Evolutionary conservation across 2,329 filamentous ascomycete genomes (phyloP), one percentile per base, ranked within the genome.

Genomic region (Immersiporthe knoxdaviesiana): DNA sequence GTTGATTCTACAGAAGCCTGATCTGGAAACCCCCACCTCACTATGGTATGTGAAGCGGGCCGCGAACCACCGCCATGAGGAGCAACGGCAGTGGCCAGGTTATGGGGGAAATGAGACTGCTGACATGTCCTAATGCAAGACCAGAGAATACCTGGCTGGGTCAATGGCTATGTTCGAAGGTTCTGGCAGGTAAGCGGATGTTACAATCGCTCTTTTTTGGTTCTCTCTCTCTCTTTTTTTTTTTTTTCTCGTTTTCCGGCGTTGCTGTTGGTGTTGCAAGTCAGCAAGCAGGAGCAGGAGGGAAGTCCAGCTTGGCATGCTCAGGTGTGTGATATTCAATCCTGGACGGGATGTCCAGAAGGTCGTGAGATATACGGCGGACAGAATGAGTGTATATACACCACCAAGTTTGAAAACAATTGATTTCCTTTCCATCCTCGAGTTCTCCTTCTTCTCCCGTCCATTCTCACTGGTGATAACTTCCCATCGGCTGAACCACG

Each of bases 1-100:
- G 16, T 47, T 47, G 2, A 8, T n/a, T 47, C 59, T 63, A 52
- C 72, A 96, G 95, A 82, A 97, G 94, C 79, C 82, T 99, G 78
- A 97, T 99, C 75, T 99, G 94, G 94, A 99, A 98, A 80, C 95
- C 96, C 68, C 96, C 96, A 71, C 96, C 96, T 74, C 92, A 97
- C 78, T 97, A 92, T 78, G 95, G 95, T 97, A 90, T 72, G 44
- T 47, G 79, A 70, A 63, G 21, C 18, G 16, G 18, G 11, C 30
- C 14, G 35, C 21, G 24, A 30, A 56, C 16, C 14, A 10, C 52
- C 52, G n/a, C 30, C 32, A n/a, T 60, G 16, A 37, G 30, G 30
- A 14, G 24, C 14, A 30, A 37, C 18, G n/a, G 32, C 7, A 10
- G 7, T 24, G 18, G 32, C 7, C 32, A 60, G 35, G n/a, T 21